These are phyloP conservation scores for Halophytophthora polymorphica DNA, from an alignment of 352 stramenopile genomes.

Conservation along the genomic window DNA sequence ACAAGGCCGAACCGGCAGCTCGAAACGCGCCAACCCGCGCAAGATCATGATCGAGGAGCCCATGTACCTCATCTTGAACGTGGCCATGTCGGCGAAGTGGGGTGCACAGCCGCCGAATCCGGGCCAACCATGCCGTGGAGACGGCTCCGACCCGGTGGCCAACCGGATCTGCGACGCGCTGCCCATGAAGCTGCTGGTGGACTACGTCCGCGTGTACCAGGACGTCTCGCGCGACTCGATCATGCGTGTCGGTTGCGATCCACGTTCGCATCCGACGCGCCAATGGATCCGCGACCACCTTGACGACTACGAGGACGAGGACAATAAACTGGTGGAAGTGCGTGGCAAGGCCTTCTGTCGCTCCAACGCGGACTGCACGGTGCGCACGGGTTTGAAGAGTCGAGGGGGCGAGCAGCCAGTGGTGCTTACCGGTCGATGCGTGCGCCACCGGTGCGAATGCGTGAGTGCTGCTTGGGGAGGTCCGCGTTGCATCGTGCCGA, in stretches of 20 bases:
- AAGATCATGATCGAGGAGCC: slow-evolving; percentile 94
- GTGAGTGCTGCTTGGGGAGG: slow-evolving; percentile 33
- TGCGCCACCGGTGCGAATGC: slow-evolving; percentile 44
- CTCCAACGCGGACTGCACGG: slow-evolving; percentile 55
- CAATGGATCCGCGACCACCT: slow-evolving; percentile 80
- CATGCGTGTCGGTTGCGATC: slow-evolving; percentile 65
- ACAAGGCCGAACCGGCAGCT: slow-evolving; percentile 29
- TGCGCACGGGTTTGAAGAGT: slow-evolving; percentile 15
- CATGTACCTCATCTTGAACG: slow-evolving; percentile 95
- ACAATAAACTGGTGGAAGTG: slow-evolving; percentile 62
- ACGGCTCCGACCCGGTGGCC: slow-evolving; percentile 33
- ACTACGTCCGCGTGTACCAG: slow-evolving; percentile 82
- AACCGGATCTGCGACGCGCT: slow-evolving; percentile 67
- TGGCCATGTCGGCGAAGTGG: slow-evolving; percentile 92
- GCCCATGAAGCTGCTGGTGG: slow-evolving; percentile 70
- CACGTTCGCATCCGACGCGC: slow-evolving; percentile 53
- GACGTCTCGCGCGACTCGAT: slow-evolving; percentile 31
- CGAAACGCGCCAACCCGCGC: slow-evolving; percentile 48
- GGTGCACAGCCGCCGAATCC: slow-evolving; percentile 66
- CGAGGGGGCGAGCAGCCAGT: slow-evolving; percentile 2
- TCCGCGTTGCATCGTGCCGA: slow-evolving; percentile 42
- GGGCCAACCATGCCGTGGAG: slow-evolving; percentile 46
- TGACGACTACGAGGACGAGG: slow-evolving; percentile 63
- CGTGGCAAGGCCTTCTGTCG: slow-evolving; percentile 57
- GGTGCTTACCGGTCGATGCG: slow-evolving; percentile 31